A percentile compares a stretch with the other conserved stretches of the same genome.
Conservation (phyloP, 176 grass and related monocot species). For the Carex scoparia region DNA sequence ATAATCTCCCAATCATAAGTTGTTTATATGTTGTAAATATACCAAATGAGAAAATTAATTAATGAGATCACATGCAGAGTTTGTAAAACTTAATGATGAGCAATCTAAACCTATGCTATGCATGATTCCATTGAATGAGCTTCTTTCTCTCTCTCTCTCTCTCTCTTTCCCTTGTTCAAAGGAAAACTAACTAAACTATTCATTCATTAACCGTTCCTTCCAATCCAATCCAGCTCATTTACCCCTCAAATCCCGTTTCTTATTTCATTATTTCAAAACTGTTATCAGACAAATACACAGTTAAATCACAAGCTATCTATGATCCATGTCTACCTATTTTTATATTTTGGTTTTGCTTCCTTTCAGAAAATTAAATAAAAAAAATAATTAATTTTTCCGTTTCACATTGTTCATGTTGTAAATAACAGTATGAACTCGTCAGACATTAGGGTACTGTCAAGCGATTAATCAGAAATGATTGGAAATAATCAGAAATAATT, state of each 20-base stretch:
- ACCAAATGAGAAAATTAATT: background rate
- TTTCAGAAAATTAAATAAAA: background rate
- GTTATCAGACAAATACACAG: conserved; percentile 6
- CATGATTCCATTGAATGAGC: conserved; percentile 19
- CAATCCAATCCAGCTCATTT: conserved; percentile 5
- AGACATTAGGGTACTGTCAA: too few relatives aligned
- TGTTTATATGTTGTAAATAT: background rate
- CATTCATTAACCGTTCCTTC: background rate
- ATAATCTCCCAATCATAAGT: too few relatives aligned
- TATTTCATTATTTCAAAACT: conserved; percentile 15
- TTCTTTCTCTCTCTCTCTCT: background rate
- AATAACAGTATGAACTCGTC: too few relatives aligned
- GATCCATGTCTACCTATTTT: background rate
- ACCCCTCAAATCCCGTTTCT: conserved; percentile 2
- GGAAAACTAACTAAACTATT: conserved; percentile 10
- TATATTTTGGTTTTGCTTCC: too few relatives aligned
- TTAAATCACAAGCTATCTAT: conserved; percentile 17
- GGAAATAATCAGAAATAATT: too few relatives aligned
- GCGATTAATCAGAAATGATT: too few relatives aligned
- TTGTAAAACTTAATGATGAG: background rate
- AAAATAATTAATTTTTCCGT: background rate
- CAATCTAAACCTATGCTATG: conserved; percentile 6
- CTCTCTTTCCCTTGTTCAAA: conserved; percentile 2
- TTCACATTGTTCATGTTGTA: background rate
- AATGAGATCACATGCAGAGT: conserved; percentile 14